phyloP scores from a whole-genome alignment of 805 yeast genomes.

The Metschnikowia reukaufii region DNA sequence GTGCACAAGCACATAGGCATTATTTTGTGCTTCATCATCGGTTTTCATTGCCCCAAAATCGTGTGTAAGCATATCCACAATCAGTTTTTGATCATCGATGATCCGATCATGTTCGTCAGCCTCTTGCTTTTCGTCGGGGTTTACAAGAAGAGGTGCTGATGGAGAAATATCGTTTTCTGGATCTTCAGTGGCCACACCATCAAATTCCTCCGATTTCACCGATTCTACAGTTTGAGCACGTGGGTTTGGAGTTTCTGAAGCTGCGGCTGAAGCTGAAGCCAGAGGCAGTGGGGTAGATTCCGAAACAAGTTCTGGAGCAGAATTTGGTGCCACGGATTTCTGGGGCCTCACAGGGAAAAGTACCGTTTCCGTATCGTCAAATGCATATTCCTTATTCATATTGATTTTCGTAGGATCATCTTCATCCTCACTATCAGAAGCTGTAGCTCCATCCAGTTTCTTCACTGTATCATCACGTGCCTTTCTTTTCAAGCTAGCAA shows the following conservation, averaged over 20 bases:
- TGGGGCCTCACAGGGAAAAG: constrained; percentile 72
- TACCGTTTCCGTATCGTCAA: constrained; percentile 52
- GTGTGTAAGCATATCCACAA: constrained; percentile 28
- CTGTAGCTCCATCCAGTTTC: constrained; percentile 24
- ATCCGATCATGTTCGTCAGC: constrained; percentile 32
- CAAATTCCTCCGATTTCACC: constrained; percentile 33
- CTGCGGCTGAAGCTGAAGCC: too few relatives aligned
- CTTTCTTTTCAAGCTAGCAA: constrained; percentile 36
- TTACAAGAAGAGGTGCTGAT: constrained; percentile 4
- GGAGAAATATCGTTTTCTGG: not conserved
- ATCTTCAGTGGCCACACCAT: constrained; percentile 28
- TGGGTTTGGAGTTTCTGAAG: constrained; percentile 3
- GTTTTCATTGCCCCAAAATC: constrained; percentile 25
- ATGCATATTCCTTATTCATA: constrained; percentile 60
- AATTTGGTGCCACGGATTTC: constrained; percentile 38
- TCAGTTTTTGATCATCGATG: constrained; percentile 31
- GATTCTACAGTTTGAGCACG: constrained; percentile 18
- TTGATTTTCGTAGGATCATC: constrained; percentile 51
- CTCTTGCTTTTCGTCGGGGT: constrained; percentile 29
- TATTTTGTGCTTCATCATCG: constrained; percentile 11
- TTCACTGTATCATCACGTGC: constrained; percentile 14
- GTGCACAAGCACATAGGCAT: constrained; percentile 44
- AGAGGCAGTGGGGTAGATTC: constrained; percentile 30
- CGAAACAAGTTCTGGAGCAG: constrained; percentile 5
- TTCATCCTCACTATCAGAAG: constrained; percentile 42